A percentile compares a stretch with the other conserved stretches of the same genome.
These are phyloP conservation scores for Podaxis pistillaris DNA, from an alignment of 768 basidiomycete species.

Conservation along the genomic window DNA sequence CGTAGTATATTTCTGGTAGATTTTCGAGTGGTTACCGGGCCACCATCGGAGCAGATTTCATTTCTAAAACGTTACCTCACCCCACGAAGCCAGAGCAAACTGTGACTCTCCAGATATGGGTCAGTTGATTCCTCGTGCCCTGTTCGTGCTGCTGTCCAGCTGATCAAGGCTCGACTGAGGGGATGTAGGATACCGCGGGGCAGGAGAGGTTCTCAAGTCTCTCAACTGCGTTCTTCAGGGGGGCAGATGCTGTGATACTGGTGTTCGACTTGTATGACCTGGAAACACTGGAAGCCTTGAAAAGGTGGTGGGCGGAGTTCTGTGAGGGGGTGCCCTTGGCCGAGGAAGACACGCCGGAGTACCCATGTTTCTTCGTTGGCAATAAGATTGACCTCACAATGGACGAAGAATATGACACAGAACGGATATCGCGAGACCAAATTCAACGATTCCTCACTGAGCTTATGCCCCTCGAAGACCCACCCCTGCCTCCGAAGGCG, in stretches of 20 bases:
- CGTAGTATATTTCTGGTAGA: slow-evolving; percentile 70
- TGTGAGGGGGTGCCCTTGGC: slow-evolving; percentile 59
- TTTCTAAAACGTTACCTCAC: slow-evolving; percentile 70
- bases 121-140: slow-evolving; percentile 20
- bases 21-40: slow-evolving; percentile 79
- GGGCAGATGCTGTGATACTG: slow-evolving; percentile 78
- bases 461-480: slow-evolving; percentile 44
- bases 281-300: slow-evolving; percentile 54
- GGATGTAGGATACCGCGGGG: slow-evolving; percentile 72
- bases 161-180: slow-evolving; percentile 1
- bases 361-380: slow-evolving; percentile 74
- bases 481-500: slow-evolving; percentile 12
- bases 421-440: slow-evolving; percentile 35
- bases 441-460: slow-evolving; percentile 55
- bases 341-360: slow-evolving; percentile 60
- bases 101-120: slow-evolving; percentile 67
- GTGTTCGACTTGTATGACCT: slow-evolving; percentile 78
- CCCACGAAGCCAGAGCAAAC: slow-evolving; percentile 50
- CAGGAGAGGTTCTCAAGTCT: slow-evolving; percentile 87
- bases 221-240: slow-evolving; percentile 81
- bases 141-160: background rate
- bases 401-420: slow-evolving; percentile 19
- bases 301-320: slow-evolving; percentile 82
- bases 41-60: slow-evolving; percentile 90
- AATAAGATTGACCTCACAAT: slow-evolving; percentile 69